Conservation (phyloP, 2,329 filamentous ascomycete species). For the Colletotrichum sp. region DNA sequence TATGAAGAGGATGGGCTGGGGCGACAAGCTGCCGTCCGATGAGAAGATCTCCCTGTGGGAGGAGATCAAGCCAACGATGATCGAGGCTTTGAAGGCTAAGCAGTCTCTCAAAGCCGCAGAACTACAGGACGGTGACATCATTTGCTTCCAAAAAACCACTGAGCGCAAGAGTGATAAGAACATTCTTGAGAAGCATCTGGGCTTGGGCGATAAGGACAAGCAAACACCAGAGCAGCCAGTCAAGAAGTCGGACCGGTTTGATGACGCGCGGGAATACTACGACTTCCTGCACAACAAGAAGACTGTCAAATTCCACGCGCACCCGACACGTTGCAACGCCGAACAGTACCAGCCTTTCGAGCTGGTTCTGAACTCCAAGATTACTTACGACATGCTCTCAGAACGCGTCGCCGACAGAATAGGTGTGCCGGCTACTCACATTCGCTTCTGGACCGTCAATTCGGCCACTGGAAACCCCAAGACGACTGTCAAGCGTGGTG, state of each 20-base stretch:
- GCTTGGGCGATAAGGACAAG: constrained; percentile 44
- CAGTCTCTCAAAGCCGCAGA: constrained; percentile 88
- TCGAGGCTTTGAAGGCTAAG: constrained; percentile 91
- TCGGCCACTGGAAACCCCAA: constrained; percentile 78
- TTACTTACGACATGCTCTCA: constrained; percentile 86
- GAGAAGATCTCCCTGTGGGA: constrained; percentile 79
- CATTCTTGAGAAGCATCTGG: constrained; percentile 41
- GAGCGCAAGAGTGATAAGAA: constrained; percentile 49
- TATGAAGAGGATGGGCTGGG: constrained; percentile 84
- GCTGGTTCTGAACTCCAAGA: constrained; percentile 82
- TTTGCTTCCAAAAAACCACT: constrained; percentile 81
- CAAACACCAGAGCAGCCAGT: constrained; percentile 37
- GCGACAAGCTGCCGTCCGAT: constrained; percentile 68
- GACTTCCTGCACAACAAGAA: constrained; percentile 90
- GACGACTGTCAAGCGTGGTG: constrained; percentile 72
- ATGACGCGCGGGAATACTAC: constrained; percentile 86
- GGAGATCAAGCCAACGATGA: constrained; percentile 98
- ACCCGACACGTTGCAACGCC: constrained; percentile 59
- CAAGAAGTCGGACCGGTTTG: constrained; percentile 56
- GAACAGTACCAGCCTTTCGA: constrained; percentile 71
- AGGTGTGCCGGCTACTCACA: constrained; percentile 78
- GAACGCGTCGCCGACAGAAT: constrained; percentile 82
- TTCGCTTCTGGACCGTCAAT: constrained; percentile 91
- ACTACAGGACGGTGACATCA: constrained; percentile 95
- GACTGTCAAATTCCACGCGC: constrained; percentile 77